Percentiles rank a stretch among this genome's conserved stretches.
These are phyloP conservation scores for Alternaria triticimaculans DNA, from an alignment of 2,329 filamentous ascomycete species.

Conservation along the genomic window DNA sequence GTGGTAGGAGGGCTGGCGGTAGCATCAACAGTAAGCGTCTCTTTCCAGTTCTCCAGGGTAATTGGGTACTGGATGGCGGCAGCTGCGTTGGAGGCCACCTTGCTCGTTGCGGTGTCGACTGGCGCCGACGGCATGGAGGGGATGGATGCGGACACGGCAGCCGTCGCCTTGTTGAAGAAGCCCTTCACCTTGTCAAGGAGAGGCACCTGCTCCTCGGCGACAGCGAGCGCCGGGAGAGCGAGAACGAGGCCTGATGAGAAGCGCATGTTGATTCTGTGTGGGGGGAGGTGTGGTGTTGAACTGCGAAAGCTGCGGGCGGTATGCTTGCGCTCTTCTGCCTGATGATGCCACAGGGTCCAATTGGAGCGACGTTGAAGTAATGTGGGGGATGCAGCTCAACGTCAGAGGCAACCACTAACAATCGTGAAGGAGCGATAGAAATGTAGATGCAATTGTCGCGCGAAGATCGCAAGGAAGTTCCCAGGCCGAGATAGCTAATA, in stretches of 20 bases:
- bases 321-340: slow-evolving; percentile 21
- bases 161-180: slow-evolving; percentile 62
- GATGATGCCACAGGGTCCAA: slow-evolving; percentile 33
- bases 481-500: slow-evolving; percentile 1
- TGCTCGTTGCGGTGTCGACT: slow-evolving; percentile 58
- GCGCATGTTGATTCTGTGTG: slow-evolving; percentile 55
- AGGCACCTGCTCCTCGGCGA: slow-evolving; percentile 65
- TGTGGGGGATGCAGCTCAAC: slow-evolving; percentile 27
- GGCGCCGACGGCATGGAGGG: slow-evolving; percentile 45
- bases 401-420: slow-evolving; percentile 10
- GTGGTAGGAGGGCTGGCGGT: slow-evolving; percentile 64
- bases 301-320: slow-evolving; percentile 5
- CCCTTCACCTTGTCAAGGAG: slow-evolving; percentile 67
- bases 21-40: slow-evolving; percentile 67
- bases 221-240: slow-evolving; percentile 58
- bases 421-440: slow-evolving; percentile 17
- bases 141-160: slow-evolving; percentile 62
- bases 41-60: slow-evolving; percentile 74
- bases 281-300: slow-evolving; percentile 13
- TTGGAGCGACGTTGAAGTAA: slow-evolving; percentile 13
- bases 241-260: slow-evolving; percentile 59
- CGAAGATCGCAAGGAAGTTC: neutral
- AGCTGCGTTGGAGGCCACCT: slow-evolving; percentile 61
- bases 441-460: neutral
- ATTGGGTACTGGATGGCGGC: slow-evolving; percentile 62